Base-by-base conservation (phyloP, 2,329 filamentous ascomycete genomes). In the Colletotrichum truncatum region DNA sequence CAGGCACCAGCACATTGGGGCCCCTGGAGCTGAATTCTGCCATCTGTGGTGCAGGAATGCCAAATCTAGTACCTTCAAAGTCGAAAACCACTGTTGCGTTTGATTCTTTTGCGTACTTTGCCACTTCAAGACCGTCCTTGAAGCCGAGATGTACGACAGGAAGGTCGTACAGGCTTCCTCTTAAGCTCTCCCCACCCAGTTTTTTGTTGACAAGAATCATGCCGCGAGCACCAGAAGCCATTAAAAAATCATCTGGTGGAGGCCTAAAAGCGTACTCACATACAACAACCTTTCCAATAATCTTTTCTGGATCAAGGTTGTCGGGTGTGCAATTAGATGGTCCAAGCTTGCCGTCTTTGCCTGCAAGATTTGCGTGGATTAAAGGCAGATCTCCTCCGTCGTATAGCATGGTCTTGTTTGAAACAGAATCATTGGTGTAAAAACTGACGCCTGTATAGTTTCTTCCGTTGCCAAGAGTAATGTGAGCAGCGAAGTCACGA, bases 21-120 rank as follows among this genome's bases (percentile, higher is more conserved):
- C 67, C 67, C 6, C 67, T 52, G 3, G 49, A 57, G 41, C 64
- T 67, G 60, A 68, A 68, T 12, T 11, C 49, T 1, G 67, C 67
- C 59, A 67, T 68, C 11, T 41, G 3, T 3, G 67, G 67, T 10
- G 67, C 67, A 12, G 61, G 38, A 2, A 53, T 36, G 3, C 61
- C 61, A 32, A 64, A 14, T 10, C 36, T 36, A 11, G 61, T 59
- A 14, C 61, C 61, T 11, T 58, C 36, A 34, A 64, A 64, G 6
- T 38, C 55, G 41, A 64, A 25, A 4, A 39, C 21, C 4, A 39
- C 61, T 4, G 54, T 59, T 6, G 34, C 61, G 12, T 45, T 45
- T 12, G 28, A 36, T 5, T 36, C 43, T 30, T 46, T 60, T 8
- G 61, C 61, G 28, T 64, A 64, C 4, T 18, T 23, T 23, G 26